Conservation (phyloP, 306 rosid genomes). For the Comarum palustre region DNA sequence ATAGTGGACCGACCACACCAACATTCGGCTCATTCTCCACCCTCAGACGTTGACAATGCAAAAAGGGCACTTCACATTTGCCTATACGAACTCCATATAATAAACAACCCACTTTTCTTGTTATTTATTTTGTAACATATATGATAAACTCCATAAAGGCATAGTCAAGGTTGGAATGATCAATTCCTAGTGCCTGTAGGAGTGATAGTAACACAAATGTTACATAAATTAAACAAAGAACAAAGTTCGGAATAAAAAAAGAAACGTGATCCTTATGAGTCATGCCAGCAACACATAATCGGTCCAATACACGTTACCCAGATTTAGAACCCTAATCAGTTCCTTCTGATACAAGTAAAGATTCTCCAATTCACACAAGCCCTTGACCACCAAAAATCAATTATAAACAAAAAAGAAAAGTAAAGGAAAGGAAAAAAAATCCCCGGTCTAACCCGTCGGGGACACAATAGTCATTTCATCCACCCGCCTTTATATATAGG, state of each 20-base stretch:
- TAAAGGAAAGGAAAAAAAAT: not conserved
- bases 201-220: too few species aligned
- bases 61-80: not conserved
- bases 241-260: too few species aligned
- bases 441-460: not conserved
- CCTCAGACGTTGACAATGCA: not conserved
- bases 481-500: not conserved
- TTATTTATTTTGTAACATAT: too few species aligned
- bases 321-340: not conserved
- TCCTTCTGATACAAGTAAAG: not conserved
- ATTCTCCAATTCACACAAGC: not conserved
- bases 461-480: not conserved
- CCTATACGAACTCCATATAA: too few species aligned
- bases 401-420: not conserved
- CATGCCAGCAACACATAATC: too few species aligned
- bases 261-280: too few species aligned
- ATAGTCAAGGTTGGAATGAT: too few species aligned
- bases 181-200: too few species aligned
- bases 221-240: too few species aligned
- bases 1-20: not conserved
- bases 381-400: not conserved
- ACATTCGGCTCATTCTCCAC: not conserved
- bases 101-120: too few species aligned
- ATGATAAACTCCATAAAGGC: too few species aligned
- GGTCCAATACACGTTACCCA: too few species aligned